These are phyloP conservation scores for Aspergillus calidoustus DNA, from an alignment of 2,329 filamentous ascomycete species.

Conservation along the genomic window DNA sequence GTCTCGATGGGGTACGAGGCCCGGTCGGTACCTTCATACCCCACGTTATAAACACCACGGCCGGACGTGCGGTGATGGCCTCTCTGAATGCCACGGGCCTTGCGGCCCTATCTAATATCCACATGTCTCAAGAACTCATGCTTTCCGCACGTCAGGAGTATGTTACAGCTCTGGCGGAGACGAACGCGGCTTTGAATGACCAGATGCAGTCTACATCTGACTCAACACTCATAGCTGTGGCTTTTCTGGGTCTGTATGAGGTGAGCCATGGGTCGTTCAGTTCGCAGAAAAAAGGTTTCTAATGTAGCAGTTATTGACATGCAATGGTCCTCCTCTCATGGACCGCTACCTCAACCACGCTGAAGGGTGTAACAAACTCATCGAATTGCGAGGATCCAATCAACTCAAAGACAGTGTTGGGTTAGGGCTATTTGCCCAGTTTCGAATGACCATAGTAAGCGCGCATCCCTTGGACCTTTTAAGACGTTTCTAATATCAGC, in stretches of 20 bases:
- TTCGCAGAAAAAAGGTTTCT: not conserved
- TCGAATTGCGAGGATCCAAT: conserved; percentile 14
- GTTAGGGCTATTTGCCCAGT: conserved; percentile 16
- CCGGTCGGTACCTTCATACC: conserved; percentile 2
- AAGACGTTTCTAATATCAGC: not conserved
- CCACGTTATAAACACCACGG: conserved; percentile 5
- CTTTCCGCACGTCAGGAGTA: conserved; percentile 12
- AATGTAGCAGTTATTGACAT: conserved; percentile 10
- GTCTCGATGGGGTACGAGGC: conserved; percentile 4
- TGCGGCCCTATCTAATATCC: conserved; percentile 15
- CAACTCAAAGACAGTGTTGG: conserved; percentile 15
- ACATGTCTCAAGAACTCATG: conserved; percentile 7
- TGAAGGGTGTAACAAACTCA: conserved; percentile 13
- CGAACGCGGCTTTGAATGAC: conserved; percentile 14
- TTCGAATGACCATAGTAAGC: conserved; percentile 14
- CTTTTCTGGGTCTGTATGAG: conserved; percentile 17
- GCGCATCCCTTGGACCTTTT: not conserved
- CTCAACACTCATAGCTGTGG: conserved; percentile 16
- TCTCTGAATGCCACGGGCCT: conserved; percentile 17
- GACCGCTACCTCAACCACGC: conserved; percentile 13
- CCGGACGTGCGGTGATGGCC: conserved; percentile 10
- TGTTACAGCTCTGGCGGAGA: conserved; percentile 13
- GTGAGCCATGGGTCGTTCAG: not conserved
- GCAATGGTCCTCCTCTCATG: conserved; percentile 11
- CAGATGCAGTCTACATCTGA: conserved; percentile 10